A percentile compares a stretch with the other conserved stretches of the same genome.
Evolutionary conservation across 768 basidiomycete genomes (phyloP).

Genomic region (Rhizopogon sp.): DNA sequence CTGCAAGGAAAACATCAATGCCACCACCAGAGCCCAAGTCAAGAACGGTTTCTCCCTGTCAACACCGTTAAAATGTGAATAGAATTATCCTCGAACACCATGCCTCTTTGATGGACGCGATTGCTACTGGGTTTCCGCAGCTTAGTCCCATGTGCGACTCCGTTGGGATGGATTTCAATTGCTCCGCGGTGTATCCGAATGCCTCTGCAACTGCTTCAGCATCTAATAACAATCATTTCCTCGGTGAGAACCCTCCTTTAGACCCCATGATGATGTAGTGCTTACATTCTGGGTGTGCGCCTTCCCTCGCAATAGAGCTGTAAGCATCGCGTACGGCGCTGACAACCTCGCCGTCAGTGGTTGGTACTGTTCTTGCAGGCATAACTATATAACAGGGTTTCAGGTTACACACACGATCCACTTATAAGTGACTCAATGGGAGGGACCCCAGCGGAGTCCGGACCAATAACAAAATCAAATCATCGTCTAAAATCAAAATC

Average conservation of each 20-base stretch:
- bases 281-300: constrained; percentile 9
- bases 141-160: constrained; percentile 45
- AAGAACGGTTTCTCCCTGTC: constrained; percentile 51
- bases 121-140: constrained; percentile 49
- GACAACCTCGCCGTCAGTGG: neutral
- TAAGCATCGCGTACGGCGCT: constrained; percentile 3
- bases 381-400: neutral
- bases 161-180: constrained; percentile 38
- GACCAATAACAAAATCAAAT: neutral
- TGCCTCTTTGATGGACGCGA: constrained; percentile 43
- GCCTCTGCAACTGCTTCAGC: constrained; percentile 33
- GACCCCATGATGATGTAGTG: neutral
- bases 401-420: too few species aligned
- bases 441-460: neutral
- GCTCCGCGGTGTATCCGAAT: constrained; percentile 43
- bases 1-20: constrained; percentile 51
- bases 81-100: neutral
- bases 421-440: too few species aligned
- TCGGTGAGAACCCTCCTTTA: neutral
- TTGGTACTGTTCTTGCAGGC: neutral
- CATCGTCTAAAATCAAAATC: neutral
- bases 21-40: constrained; percentile 58
- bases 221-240: constrained; percentile 10
- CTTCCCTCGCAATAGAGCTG: neutral
- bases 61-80: neutral